Evolutionary conservation across 352 stramenopile genomes (phyloP), one percentile per base, ranked within the genome.

Genomic region (Globisporangium echinulatum): DNA sequence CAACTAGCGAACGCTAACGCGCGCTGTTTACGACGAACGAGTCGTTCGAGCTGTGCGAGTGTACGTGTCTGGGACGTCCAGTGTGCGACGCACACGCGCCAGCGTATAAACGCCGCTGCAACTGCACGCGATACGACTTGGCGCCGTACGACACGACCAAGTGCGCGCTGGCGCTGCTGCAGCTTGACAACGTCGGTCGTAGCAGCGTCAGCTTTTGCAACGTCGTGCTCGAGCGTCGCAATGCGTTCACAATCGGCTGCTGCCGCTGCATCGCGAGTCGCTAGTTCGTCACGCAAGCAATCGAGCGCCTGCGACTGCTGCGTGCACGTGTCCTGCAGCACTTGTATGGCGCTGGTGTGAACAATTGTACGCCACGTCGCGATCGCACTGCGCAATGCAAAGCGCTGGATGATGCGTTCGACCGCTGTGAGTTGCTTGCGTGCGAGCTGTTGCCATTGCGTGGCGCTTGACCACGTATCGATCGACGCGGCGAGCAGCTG

Each of bases 1-100:
- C 69, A 80, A 5, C 52, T 4, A 53, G 47, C 61, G 54, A 80
- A 80, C 4, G 51, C 49, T 19, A 66, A 46, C 4, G 25, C 49
- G 7, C 60, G 44, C 38, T 58, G 52, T 10, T 64, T 71, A 49
- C 59, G 64, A 15, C 49, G 49, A 36, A 56, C 48, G 42, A 68
- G 66, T 17, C 50, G 58, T 55, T 58, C 53, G 0, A 76, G 59
- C 17, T 13, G 59, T n/a, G 9, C 6, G 14, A 77, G 54, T 1
- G 54, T 52, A 4, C 63, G 17, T 39, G 63, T 59, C n/a, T 56
- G 61, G 8, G 52, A 10, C 14, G 14, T 7, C 3, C 37, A 0
- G 59, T 19, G 0, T 54, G 55, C 25, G 25, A 33, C 25, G 2
- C 25, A 33, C 7, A 10, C 17, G 69, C 67, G 77, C 72, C 72